Conservation (phyloP, 2,329 filamentous ascomycete species). For the Akanthomyces dipterigenus region DNA sequence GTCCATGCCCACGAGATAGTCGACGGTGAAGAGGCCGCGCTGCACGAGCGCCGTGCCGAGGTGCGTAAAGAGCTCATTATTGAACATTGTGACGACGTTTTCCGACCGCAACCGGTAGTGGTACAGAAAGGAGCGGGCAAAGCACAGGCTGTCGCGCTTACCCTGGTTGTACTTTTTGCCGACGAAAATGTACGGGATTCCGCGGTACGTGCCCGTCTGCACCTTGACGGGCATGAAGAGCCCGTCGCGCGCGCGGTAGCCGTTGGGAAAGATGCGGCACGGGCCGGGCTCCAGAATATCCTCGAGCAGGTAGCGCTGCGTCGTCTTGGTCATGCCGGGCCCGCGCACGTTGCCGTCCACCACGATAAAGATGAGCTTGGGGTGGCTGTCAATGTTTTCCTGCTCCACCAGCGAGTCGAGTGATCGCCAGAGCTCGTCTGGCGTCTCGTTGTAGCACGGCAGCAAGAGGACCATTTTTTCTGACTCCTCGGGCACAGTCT, state of each 20-base stretch:
- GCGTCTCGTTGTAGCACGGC: slow-evolving; percentile 44
- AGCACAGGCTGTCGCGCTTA: slow-evolving; percentile 43
- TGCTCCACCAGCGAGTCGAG: slow-evolving; percentile 40
- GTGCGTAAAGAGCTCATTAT: slow-evolving; percentile 35
- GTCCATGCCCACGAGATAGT: slow-evolving; percentile 41
- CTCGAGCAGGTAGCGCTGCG: slow-evolving; percentile 39
- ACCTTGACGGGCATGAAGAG: slow-evolving; percentile 39
- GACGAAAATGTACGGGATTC: slow-evolving; percentile 39
- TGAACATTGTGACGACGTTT: slow-evolving; percentile 39
- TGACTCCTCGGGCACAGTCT: slow-evolving; percentile 28
- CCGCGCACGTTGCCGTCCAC: slow-evolving; percentile 42
- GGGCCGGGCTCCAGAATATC: slow-evolving; percentile 35
- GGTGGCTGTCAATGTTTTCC: slow-evolving; percentile 34
- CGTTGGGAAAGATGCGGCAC: slow-evolving; percentile 30
- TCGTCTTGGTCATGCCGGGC: slow-evolving; percentile 41
- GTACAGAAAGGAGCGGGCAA: slow-evolving; percentile 41
- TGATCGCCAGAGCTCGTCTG: slow-evolving; percentile 35
- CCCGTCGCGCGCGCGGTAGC: slow-evolving; percentile 39
- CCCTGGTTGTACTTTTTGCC: slow-evolving; percentile 44
- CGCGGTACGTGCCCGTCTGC: slow-evolving; percentile 37
- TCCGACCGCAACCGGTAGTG: slow-evolving; percentile 39
- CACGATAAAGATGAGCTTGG: slow-evolving; percentile 38
- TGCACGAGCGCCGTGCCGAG: slow-evolving; percentile 32
- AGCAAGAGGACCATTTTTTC: slow-evolving; percentile 40
- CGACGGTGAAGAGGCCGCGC: slow-evolving; percentile 32